These are phyloP conservation scores for Didymella keratinophila DNA, from an alignment of 2,329 filamentous ascomycete species.

Conservation along the genomic window DNA sequence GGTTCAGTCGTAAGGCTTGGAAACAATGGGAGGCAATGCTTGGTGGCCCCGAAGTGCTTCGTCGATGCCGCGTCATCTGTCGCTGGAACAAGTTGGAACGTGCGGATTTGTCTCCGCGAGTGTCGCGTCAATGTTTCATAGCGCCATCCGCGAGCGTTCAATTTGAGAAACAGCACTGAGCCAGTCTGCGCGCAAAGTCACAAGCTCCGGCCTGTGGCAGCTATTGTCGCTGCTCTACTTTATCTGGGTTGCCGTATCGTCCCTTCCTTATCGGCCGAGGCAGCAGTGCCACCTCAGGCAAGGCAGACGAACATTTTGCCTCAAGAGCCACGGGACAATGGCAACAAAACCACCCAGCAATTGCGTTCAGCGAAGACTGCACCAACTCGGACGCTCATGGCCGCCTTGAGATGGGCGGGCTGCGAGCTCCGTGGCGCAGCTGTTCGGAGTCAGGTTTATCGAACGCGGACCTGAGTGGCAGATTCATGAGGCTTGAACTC, in stretches of 20 bases:
- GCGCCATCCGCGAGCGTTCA: constrained; percentile 10
- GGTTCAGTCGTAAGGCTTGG: constrained; percentile 21
- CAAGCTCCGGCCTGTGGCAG: background rate
- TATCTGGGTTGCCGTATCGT: background rate
- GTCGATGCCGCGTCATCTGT: constrained; percentile 29
- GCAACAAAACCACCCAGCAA: no score
- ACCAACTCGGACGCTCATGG: no score
- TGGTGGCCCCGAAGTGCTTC: constrained; percentile 20
- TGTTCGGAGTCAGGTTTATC: no score
- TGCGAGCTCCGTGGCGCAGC: no score
- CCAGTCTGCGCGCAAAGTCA: constrained; percentile 2
- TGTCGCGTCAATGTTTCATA: constrained; percentile 21
- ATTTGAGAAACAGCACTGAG: constrained; percentile 6
- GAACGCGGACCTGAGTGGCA: no score
- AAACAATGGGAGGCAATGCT: constrained; percentile 24
- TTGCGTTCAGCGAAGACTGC: no score
- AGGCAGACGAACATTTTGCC: background rate
- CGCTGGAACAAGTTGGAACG: constrained; percentile 2
- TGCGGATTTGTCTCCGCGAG: constrained; percentile 14
- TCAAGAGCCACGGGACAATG: no score
- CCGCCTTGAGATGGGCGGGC: no score
- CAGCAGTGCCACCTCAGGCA: background rate
- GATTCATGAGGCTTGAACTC: no score
- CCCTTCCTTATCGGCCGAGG: background rate
- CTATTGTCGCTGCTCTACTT: background rate